Evolutionary conservation across 2,329 filamentous ascomycete genomes (phyloP).

Genomic region (Botrytis squamosa): DNA sequence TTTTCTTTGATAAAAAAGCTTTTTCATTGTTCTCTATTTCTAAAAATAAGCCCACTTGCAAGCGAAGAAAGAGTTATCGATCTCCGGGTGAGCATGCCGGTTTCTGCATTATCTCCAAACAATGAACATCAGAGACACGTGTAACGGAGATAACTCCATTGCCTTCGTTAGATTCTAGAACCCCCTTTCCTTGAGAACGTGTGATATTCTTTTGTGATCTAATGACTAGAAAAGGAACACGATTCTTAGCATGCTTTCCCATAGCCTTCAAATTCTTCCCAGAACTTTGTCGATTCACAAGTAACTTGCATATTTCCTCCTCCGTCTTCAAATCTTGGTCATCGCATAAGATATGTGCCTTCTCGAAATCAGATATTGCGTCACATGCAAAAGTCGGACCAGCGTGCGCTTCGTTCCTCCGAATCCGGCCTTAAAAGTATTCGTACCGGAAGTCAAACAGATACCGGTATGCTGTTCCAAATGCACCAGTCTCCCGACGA

Average conservation of each 20-base stretch:
- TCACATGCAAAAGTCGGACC: background rate
- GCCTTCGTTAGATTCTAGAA: conserved; percentile 8
- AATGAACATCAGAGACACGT: background rate
- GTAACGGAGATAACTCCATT: background rate
- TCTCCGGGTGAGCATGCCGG: background rate
- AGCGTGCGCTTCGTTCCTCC: conserved; percentile 10
- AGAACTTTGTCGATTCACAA: background rate
- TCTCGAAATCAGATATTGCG: conserved; percentile 17
- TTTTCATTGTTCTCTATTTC: background rate
- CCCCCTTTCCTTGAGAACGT: background rate
- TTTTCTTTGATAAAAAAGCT: background rate
- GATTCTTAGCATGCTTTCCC: background rate
- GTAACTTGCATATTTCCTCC: background rate
- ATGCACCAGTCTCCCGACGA: background rate
- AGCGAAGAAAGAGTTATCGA: background rate
- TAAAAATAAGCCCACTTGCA: background rate
- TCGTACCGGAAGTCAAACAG: conserved; percentile 14
- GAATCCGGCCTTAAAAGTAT: background rate
- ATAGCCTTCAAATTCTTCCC: background rate
- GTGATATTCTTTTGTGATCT: background rate
- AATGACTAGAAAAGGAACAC: conserved; percentile 4
- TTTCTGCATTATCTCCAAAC: background rate
- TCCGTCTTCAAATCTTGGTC: background rate
- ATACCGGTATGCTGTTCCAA: conserved; percentile 8
- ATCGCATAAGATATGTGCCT: conserved; percentile 4